These are phyloP conservation scores for Stentor coeruleus DNA, from an alignment of 73 alveolate genomes.

Conservation along the genomic window DNA sequence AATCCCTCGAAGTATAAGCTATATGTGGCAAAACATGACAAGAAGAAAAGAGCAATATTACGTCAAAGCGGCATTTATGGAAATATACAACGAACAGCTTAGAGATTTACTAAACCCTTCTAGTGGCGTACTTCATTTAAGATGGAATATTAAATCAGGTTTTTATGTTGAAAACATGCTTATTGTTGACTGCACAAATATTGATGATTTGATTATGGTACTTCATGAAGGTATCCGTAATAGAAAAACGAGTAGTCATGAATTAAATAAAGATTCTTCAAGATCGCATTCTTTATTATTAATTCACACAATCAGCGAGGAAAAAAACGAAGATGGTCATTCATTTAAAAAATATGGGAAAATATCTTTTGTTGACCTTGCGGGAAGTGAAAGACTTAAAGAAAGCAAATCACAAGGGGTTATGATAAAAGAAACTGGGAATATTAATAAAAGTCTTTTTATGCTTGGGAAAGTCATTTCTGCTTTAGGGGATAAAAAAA, in stretches of 20 bases:
- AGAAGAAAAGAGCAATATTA: slow-evolving; percentile 77
- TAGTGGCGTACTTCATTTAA: slow-evolving; percentile 76
- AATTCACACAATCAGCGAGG: slow-evolving; percentile 90
- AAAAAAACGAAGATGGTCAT: slow-evolving; percentile 79
- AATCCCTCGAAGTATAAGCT: slow-evolving; percentile 83
- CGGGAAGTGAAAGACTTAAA: slow-evolving; percentile 98
- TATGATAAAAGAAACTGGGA: slow-evolving; percentile 98
- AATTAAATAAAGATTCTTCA: slow-evolving; percentile 94
- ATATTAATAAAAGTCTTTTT: slow-evolving; percentile 91
- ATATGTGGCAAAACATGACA: slow-evolving; percentile 84
- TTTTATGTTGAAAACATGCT: slow-evolving; percentile 97
- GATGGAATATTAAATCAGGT: slow-evolving; percentile 98
- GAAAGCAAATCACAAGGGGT: slow-evolving; percentile 95
- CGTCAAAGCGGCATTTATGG: slow-evolving; percentile 89
- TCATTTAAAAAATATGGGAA: slow-evolving; percentile 95
- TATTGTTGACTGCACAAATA: slow-evolving; percentile 95
- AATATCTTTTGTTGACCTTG: slow-evolving; percentile 96
- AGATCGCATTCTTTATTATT: slow-evolving; percentile 94
- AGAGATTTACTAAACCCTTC: slow-evolving; percentile 88
- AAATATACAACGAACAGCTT: slow-evolving; percentile 89
- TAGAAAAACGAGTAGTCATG: slow-evolving; percentile 96
- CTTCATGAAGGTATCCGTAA: slow-evolving; percentile 98
- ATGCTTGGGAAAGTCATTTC: slow-evolving; percentile 93
- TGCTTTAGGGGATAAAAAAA: slow-evolving; percentile 70
- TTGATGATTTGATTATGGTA: slow-evolving; percentile 90